These are phyloP conservation scores for Pyrenochaeta sp. DNA, from an alignment of 2,329 filamentous ascomycete species.

Conservation along the genomic window DNA sequence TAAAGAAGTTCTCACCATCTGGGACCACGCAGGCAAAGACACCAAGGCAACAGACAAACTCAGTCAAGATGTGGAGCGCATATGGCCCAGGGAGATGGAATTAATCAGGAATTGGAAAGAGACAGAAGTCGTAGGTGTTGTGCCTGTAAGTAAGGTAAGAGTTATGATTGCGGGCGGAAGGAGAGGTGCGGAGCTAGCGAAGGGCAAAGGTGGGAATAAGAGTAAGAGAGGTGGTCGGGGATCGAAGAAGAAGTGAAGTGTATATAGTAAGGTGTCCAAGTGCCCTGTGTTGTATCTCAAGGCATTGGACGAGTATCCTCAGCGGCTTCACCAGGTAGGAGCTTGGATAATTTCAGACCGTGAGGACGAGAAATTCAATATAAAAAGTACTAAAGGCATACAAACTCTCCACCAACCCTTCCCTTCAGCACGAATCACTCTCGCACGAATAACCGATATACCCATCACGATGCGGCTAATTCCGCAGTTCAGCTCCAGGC, in stretches of 20 bases:
- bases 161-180: slow-evolving; percentile 71
- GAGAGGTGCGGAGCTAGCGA: slow-evolving; percentile 37
- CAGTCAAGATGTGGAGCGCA: slow-evolving; percentile 69
- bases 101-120: slow-evolving; percentile 82
- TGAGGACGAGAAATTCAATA: too few species aligned
- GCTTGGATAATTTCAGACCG: too few species aligned
- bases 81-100: slow-evolving; percentile 89
- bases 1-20: slow-evolving; percentile 85
- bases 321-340: background rate
- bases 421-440: too few species aligned
- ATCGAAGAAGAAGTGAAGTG: slow-evolving; percentile 37
- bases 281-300: background rate
- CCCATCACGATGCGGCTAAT: too few species aligned
- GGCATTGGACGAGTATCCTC: background rate
- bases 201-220: slow-evolving; percentile 34
- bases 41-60: slow-evolving; percentile 54
- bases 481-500: too few species aligned
- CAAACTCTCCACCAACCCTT: too few species aligned
- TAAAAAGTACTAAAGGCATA: too few species aligned
- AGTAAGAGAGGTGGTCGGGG: slow-evolving; percentile 41
- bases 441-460: too few species aligned
- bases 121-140: slow-evolving; percentile 79
- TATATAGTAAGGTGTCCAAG: background rate
- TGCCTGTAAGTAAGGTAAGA: slow-evolving; percentile 82
- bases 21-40: slow-evolving; percentile 72